phyloP scores from a whole-genome alignment of 371 early-diverging fungal genomes.

The Saksenaea oblongispora region DNA sequence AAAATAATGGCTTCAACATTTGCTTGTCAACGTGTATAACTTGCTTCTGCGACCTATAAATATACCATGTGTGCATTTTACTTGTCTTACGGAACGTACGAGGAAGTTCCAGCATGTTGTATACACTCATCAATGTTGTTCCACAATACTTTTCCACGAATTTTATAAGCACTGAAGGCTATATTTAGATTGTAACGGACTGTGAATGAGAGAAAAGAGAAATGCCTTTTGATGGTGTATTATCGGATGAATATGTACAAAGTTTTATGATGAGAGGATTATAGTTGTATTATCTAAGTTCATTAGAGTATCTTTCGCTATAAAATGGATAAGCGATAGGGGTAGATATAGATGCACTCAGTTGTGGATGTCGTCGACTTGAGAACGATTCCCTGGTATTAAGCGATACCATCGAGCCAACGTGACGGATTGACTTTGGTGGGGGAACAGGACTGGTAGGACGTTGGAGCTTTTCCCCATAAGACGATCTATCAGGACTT shows the following conservation, averaged over 20 bases:
- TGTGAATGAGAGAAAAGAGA: not conserved
- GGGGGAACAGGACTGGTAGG: not conserved
- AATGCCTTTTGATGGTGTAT: not conserved
- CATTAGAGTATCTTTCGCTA: not conserved
- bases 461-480: not conserved
- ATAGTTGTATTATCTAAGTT: not conserved
- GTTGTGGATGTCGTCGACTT: not conserved
- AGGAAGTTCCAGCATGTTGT: no score
- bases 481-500: not conserved
- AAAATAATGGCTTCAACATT: no score
- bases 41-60: no score
- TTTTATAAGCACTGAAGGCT: not conserved
- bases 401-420: not conserved
- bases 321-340: slow-evolving; percentile 1
- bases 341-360: slow-evolving; percentile 1
- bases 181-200: not conserved
- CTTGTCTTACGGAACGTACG: no score
- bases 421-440: not conserved
- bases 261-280: not conserved
- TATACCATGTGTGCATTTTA: no score
- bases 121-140: no score
- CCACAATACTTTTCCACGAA: no score
- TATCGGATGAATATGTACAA: not conserved
- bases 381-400: not conserved
- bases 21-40: no score